Evolutionary conservation across 495 filamentous ascomycete genomes (phyloP).

Genomic region (Mycothermus thermophilus): DNA sequence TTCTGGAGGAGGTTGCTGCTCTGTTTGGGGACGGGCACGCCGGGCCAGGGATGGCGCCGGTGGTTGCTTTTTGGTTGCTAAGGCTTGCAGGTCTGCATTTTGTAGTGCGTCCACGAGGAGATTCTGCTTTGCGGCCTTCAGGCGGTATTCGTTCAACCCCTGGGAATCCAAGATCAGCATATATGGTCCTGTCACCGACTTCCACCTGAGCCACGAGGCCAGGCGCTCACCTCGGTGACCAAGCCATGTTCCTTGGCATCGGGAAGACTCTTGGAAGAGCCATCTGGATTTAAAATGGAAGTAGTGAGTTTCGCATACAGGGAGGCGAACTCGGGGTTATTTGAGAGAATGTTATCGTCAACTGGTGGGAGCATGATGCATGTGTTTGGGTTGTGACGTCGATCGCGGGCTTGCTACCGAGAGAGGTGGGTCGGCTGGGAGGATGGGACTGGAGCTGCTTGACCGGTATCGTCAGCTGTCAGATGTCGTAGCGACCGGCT

Average conservation of each 20-base stretch:
- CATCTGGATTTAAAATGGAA: slow-evolving; percentile 45
- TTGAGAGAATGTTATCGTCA: slow-evolving; percentile 44
- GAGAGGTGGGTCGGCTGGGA: too few relatives aligned
- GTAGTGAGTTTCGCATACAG: slow-evolving; percentile 48
- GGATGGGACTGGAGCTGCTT: too few relatives aligned
- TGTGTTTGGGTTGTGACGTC: neutral
- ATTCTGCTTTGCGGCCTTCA: slow-evolving; percentile 25
- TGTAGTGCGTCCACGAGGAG: slow-evolving; percentile 29
- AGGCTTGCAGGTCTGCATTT: slow-evolving; percentile 9
- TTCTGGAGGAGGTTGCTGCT: too few relatives aligned
- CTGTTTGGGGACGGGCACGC: slow-evolving; percentile 3
- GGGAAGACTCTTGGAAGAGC: slow-evolving; percentile 43
- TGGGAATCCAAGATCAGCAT: slow-evolving; percentile 3
- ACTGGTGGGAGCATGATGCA: slow-evolving; percentile 50
- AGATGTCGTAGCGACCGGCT: neutral
- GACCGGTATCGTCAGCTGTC: too few relatives aligned
- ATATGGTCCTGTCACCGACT: neutral
- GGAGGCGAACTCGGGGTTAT: slow-evolving; percentile 50
- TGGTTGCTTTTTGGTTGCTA: slow-evolving; percentile 6
- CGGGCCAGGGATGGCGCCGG: slow-evolving; percentile 13
- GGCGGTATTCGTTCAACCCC: slow-evolving; percentile 29
- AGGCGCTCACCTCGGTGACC: slow-evolving; percentile 28
- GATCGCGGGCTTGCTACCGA: neutral
- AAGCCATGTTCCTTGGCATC: slow-evolving; percentile 39
- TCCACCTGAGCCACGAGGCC: neutral